Evolutionary conservation across 1,139 yeast species (phyloP), one percentile per base, ranked within the genome.

Genomic region (Pichia sp.): DNA sequence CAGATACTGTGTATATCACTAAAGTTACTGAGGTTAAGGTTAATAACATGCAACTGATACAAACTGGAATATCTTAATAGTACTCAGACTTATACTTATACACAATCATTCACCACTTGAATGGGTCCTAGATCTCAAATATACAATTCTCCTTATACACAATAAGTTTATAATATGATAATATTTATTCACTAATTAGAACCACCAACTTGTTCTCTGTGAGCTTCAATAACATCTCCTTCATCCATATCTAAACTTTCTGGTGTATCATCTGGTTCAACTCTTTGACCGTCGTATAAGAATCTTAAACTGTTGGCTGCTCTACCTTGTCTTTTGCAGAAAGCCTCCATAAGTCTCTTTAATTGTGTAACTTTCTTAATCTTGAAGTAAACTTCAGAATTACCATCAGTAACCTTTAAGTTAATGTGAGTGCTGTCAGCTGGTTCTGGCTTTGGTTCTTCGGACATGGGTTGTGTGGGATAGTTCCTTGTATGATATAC

Each of bases 141-240:
- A 34, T 34, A 34, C 38, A 34, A 34, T 34, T 34, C 18, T 16
- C n/a, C 38, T 34, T 34, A n/a, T 34, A 34, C 38, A 34, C 19
- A 19, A 34, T 34, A n/a, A n/a, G 5, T 34, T 34, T 7, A n/a
- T 34, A 13, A 34, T 34, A 29, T 33, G 13, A 11, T 33, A 33
- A 33, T 5, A 38, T 38, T 38, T 8, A 38, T 19, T 19, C n/a
- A 10, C 19, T 11, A 38, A 38, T 38, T 13, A 11, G 51, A 47
- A 29, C 86, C 84, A 57, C 96, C 88, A 53, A 84, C 83, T 70
- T 93, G 99, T 70, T 90, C 96, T 71, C 95, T 85, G 70, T 91
- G 96, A n/a, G 97, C 99, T 71, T 95, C 99, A 62, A 95, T 91
- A 60, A 87, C 87, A 68, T 95, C 99, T 62, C 93, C 93, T 68